Conservation (phyloP, 768 basidiomycete species). For the Lactifluus pinguis region DNA sequence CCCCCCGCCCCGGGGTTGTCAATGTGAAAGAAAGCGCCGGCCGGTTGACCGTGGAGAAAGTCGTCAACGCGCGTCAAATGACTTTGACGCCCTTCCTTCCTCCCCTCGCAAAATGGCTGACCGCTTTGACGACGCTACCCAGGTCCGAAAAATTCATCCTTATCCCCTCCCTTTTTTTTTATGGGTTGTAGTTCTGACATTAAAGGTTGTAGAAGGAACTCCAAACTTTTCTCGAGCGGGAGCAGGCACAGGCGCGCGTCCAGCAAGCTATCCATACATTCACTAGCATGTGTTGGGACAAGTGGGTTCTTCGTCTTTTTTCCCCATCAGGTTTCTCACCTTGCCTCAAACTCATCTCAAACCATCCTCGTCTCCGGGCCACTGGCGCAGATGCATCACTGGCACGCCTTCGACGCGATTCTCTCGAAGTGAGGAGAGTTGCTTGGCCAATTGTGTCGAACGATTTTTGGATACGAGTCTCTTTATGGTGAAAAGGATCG, state of each 20-base stretch:
- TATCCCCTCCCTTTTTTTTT: background rate
- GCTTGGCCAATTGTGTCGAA: conserved; percentile 84
- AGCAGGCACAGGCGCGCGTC: conserved; percentile 70
- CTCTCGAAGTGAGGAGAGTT: conserved; percentile 69
- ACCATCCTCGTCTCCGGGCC: background rate
- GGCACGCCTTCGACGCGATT: conserved; percentile 71
- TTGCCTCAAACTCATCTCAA: background rate
- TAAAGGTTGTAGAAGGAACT: conserved; percentile 63
- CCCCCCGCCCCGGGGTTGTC: too few relatives aligned
- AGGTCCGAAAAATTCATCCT: conserved; percentile 33
- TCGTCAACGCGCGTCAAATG: too few relatives aligned
- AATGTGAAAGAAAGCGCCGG: too few relatives aligned
- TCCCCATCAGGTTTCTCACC: background rate
- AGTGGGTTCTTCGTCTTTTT: conserved; percentile 43
- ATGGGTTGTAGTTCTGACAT: background rate
- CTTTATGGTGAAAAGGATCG: conserved; percentile 65
- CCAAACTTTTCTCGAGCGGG: conserved; percentile 63
- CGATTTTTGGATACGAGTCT: conserved; percentile 84
- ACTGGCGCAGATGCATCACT: conserved; percentile 58
- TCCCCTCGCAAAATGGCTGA: conserved; percentile 34
- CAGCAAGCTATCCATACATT: conserved; percentile 66
- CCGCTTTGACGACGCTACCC: conserved; percentile 72
- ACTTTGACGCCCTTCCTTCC: background rate
- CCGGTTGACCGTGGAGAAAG: too few relatives aligned
- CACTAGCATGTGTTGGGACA: conserved; percentile 87